Conservation (phyloP, 2,329 filamentous ascomycete species). For the Lithohypha guttulata region DNA sequence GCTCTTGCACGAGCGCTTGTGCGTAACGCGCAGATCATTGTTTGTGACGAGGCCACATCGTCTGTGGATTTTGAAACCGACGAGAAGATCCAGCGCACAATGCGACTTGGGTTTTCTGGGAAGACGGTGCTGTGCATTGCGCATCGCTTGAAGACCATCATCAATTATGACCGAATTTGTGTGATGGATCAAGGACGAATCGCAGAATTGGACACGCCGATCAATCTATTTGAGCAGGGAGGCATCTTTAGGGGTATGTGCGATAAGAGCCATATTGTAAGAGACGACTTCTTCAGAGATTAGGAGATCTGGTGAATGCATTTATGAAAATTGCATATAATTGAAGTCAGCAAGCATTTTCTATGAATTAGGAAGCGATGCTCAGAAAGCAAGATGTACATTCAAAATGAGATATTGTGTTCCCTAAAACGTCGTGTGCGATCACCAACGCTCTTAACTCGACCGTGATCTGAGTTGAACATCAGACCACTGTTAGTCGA, state of each 20-base stretch:
- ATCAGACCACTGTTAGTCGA: too few relatives aligned
- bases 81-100: constrained; percentile 84
- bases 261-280: constrained; percentile 65
- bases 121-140: constrained; percentile 88
- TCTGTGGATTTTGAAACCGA: constrained; percentile 95
- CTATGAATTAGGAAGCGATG: not conserved
- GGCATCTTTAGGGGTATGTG: constrained; percentile 88
- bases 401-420: too few relatives aligned
- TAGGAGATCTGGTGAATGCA: too few relatives aligned
- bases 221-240: constrained; percentile 58
- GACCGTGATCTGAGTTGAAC: too few relatives aligned
- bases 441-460: too few relatives aligned
- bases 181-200: constrained; percentile 90
- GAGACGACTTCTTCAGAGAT: constrained; percentile 26
- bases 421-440: too few relatives aligned
- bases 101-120: constrained; percentile 71
- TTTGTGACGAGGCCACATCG: constrained; percentile 92
- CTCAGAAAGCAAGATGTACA: too few relatives aligned
- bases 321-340: too few relatives aligned
- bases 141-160: constrained; percentile 81
- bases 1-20: constrained; percentile 85
- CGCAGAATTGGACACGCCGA: constrained; percentile 71
- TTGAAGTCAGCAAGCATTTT: constrained; percentile 3
- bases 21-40: constrained; percentile 76
- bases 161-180: constrained; percentile 88